Evolutionary conservation across 1,139 yeast genomes (phyloP), one percentile per base, ranked within the genome.

Genomic region (Hyphopichia buzzinii): DNA sequence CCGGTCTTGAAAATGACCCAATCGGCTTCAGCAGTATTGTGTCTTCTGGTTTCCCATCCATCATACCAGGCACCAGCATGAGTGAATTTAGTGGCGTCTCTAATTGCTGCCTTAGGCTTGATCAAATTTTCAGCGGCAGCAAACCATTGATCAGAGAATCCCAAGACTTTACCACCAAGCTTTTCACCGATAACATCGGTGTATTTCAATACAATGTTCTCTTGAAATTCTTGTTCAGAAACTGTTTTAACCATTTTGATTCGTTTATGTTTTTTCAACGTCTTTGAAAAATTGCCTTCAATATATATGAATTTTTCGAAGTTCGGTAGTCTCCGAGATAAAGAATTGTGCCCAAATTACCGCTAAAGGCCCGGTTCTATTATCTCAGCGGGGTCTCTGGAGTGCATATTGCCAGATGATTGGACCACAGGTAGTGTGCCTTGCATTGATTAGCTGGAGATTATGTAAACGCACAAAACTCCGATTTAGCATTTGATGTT

Each of bases 41-140:
- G 97, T 62, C 97, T 77, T 58, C 97, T 75, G 16, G 97, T 89
- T 62, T 90, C 97, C 97, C 97, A 90, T 12, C 97, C 97, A 50
- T 90, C 97, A 56, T 86, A 90, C 96, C 97, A 89, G 4, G 96
- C 96, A 37, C 97, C 97, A 4, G 90, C 78, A 45, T 78, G 84
- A 4, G 84, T 79, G 62, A 87, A 90, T 50, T 75, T 71, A 14
- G 89, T 82, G 16, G 86, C 84, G 52, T 87, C 95, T 53, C 94
- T 72, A 39, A 87, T 75, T 4, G 97, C 95, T 6, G 81, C 72
- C 37, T 73, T 73, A 26, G 96, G 90, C 54, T 85, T 81, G 59
- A 88, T 81, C 53, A 90, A 73, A 63, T 90, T 90, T 32, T 74
- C 77, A n/a, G 97, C 97, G 33, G 79, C 90, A 1, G 97, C 97